Base-by-base conservation (phyloP, 2,329 filamentous ascomycete genomes). In the Sporothrix globosa region DNA sequence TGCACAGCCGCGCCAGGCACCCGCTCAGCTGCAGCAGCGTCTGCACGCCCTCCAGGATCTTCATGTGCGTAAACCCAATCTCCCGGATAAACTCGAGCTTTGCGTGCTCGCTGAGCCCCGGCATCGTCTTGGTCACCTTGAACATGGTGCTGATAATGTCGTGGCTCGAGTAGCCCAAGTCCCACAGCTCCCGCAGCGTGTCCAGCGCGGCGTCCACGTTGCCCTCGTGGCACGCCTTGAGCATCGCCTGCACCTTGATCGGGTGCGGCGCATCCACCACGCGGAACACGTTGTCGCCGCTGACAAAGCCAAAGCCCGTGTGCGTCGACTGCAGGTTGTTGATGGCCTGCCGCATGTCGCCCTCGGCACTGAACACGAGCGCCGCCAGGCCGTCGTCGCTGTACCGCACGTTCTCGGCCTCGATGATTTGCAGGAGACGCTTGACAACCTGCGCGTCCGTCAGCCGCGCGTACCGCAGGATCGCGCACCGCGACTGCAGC, bases 61-160 rank as follows among this genome's bases (percentile, higher is more conserved):
- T 94, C 96, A 99, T 99, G 79, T 99, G 96, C 2, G 96, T 97
- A 81, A 98, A 98, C 68, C 96, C 96, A 80, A 99, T 99, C 82
- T 97, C 96, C 82, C 93, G 95, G 82, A 98, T 97, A 76, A 98
- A 99, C 79, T 98, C 95, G 73, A 99, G 84, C 83, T 97, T 97
- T 19, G 93, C 90, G 80, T 98, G 93, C 81, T 99, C 96, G 75
- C 93, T 96, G 70, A 99, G 83, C 1, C 91, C 93, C 1, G 92
- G 92, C 72, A 98, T 93, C 1, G 93, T 96, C 84, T 98, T 99
- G 60, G 96, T 98, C 72, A 99, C 96, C 77, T 91, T 90, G 85
- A 99, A 98, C 96, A 99, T 99, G 73, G 95, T 99, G 82, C 92
- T 96, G 80, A 99, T 96, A 76, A 99, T 97, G 80, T 99, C 96